Evolutionary conservation across 1,139 yeast species (phyloP).

Genomic region (Chernovozyma aurita): DNA sequence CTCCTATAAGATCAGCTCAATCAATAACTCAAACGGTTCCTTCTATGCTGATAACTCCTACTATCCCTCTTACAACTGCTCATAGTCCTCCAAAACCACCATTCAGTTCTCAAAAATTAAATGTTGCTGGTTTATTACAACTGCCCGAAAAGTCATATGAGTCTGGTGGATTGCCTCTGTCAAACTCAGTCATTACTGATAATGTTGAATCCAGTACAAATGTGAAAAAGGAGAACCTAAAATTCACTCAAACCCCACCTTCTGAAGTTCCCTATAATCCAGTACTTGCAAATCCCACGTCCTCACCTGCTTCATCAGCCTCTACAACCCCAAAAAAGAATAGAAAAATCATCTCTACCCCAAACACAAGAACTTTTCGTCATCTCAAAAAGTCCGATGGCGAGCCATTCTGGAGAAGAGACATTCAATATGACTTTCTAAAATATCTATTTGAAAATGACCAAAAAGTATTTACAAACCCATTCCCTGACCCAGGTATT

Average conservation of each 20-base stretch:
- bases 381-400: constrained; percentile 90
- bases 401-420: constrained; percentile 84
- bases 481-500: constrained; percentile 33
- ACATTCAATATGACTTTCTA: constrained; percentile 82
- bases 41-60: not conserved
- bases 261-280: too few species aligned
- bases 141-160: not conserved
- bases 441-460: constrained; percentile 60
- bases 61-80: not conserved
- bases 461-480: constrained; percentile 65
- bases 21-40: not conserved
- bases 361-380: not conserved
- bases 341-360: not conserved
- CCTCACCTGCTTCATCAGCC: not conserved
- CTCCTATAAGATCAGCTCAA: not conserved
- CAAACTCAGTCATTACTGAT: too few species aligned
- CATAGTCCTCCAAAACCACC: not conserved
- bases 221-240: too few species aligned
- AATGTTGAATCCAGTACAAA: too few species aligned
- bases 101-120: not conserved
- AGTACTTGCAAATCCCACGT: too few species aligned
- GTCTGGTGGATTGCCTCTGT: too few species aligned
- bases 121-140: not conserved
- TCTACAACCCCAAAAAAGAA: not conserved
- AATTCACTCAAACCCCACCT: too few species aligned